These are phyloP conservation scores for Candida sonorensis DNA, from an alignment of 805 yeast species.

Conservation along the genomic window DNA sequence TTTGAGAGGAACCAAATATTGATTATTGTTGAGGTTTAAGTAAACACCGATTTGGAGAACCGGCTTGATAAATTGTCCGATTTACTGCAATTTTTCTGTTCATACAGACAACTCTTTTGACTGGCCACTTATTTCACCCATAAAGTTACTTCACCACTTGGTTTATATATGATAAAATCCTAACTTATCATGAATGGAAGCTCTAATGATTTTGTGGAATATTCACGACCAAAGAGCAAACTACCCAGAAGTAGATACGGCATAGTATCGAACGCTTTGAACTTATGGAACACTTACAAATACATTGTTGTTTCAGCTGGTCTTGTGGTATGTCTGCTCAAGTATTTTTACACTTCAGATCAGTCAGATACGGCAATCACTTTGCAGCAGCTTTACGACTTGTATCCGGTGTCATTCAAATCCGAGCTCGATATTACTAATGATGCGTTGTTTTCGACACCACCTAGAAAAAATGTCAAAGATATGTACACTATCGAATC, in stretches of 20 bases:
- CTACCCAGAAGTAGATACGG: not conserved
- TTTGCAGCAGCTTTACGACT: conserved; percentile 2
- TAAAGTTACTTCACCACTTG: too few species aligned
- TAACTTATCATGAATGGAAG: conserved; percentile 1
- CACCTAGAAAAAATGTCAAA: conserved; percentile 16
- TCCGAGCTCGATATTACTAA: conserved; percentile 2
- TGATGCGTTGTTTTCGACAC: conserved; percentile 2
- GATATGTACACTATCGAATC: conserved; percentile 22
- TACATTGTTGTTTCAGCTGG: conserved; percentile 6
- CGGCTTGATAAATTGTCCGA: too few species aligned
- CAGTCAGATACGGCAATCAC: not conserved
- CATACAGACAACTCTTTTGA: too few species aligned
- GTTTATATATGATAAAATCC: too few species aligned
- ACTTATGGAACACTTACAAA: conserved; percentile 6
- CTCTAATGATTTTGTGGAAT: not conserved
- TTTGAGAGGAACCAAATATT: too few species aligned
- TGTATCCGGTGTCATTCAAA: conserved; percentile 6
- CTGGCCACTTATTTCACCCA: too few species aligned
- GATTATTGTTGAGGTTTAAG: too few species aligned
- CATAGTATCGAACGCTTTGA: not conserved
- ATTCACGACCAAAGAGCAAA: not conserved
- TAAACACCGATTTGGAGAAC: too few species aligned
- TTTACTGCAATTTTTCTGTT: too few species aligned
- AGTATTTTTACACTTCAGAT: conserved; percentile 1
- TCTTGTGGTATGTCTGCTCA: conserved; percentile 4